These are phyloP conservation scores for Musa beccarii DNA, from an alignment of 176 grass and related monocot species.

Conservation along the genomic window DNA sequence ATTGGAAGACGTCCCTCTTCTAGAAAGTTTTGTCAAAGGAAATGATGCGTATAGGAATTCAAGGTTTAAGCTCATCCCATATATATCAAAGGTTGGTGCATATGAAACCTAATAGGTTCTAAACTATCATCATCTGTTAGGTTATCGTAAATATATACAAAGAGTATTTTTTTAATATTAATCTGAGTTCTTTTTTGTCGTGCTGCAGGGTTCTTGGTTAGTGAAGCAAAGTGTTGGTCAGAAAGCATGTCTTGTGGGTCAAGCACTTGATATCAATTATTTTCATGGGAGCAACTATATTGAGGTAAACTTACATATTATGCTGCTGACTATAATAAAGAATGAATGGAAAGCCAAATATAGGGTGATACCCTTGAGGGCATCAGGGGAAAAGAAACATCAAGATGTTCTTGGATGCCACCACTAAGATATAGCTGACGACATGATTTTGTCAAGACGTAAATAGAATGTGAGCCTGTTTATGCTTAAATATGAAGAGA, in stretches of 20 bases:
- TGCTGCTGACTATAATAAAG: background rate
- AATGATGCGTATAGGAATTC: slow-evolving; percentile 96
- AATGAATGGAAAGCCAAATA: too few relatives aligned
- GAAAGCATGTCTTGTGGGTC: slow-evolving; percentile 92
- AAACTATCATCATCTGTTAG: background rate
- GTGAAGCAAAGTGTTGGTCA: slow-evolving; percentile 99
- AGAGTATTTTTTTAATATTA: background rate
- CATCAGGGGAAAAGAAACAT: too few relatives aligned
- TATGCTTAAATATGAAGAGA: too few relatives aligned
- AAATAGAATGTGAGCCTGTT: too few relatives aligned
- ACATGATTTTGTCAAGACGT: too few relatives aligned
- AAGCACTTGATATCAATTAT: slow-evolving; percentile 94
- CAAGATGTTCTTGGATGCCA: too few relatives aligned
- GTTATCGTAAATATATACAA: background rate
- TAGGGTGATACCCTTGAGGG: too few relatives aligned
- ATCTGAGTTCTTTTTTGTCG: background rate
- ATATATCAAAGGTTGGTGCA: slow-evolving; percentile 67
- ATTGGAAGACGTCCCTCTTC: slow-evolving; percentile 73
- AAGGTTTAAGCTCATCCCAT: slow-evolving; percentile 98
- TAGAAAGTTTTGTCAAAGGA: slow-evolving; percentile 86
- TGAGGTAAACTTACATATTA: slow-evolving; percentile 40
- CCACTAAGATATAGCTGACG: too few relatives aligned
- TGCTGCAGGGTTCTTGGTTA: slow-evolving; percentile 87
- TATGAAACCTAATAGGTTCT: background rate
- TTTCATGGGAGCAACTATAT: slow-evolving; percentile 91